phyloP scores from a whole-genome alignment of 2,329 filamentous ascomycete species.

The Incumbomyces delicatus region DNA sequence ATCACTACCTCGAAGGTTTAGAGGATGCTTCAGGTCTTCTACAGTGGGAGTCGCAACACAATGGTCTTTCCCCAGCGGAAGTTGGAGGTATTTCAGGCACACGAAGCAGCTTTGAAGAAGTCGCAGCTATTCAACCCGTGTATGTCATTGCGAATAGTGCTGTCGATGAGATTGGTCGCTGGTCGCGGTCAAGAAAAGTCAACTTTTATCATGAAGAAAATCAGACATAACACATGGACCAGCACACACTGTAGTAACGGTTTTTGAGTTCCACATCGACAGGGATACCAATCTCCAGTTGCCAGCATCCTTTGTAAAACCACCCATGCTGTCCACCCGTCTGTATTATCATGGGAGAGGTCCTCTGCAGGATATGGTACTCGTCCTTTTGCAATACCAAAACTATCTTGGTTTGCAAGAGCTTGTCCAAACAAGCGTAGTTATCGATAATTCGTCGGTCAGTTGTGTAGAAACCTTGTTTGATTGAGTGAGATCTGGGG shows the following conservation, averaged over 20 bases:
- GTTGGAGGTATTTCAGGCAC: conserved; percentile 33
- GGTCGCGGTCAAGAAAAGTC: conserved; percentile 52
- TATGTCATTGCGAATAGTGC: conserved; percentile 69
- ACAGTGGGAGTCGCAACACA: conserved; percentile 28
- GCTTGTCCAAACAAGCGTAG: no score
- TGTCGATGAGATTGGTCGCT: conserved; percentile 54
- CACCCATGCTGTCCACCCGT: no score
- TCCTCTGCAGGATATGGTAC: no score
- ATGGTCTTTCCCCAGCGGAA: conserved; percentile 26
- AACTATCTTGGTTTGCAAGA: no score
- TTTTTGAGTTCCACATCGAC: neutral
- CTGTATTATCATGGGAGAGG: no score
- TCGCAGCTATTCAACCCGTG: conserved; percentile 62
- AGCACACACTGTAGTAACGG: neutral
- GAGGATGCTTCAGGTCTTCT: conserved; percentile 25
- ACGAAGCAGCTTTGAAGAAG: conserved; percentile 28
- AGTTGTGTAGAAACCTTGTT: no score
- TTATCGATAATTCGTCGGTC: no score
- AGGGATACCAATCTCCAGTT: no score
- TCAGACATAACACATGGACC: neutral
- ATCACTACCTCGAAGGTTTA: conserved; percentile 31
- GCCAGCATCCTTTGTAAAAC: no score
- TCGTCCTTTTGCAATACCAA: no score
- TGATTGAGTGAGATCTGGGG: no score
- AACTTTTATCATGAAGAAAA: conserved; percentile 38